Base-by-base conservation (phyloP, 805 yeast genomes). In the Kockiozyma suomiensis region DNA sequence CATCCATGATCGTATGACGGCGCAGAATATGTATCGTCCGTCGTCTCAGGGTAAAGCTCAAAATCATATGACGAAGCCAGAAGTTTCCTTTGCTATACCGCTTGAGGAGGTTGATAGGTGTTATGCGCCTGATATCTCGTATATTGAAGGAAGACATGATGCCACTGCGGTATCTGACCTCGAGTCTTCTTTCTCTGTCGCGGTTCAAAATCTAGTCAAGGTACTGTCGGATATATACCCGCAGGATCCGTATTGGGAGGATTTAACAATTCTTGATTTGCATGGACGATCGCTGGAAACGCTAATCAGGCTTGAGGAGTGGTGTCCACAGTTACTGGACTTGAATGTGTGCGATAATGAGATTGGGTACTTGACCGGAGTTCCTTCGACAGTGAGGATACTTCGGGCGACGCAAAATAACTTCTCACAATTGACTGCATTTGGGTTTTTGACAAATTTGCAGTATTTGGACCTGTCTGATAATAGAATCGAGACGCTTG, bases 321-420 rank as follows among this genome's bases (percentile, higher is more conserved):
- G 79, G 53, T 72, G 81, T 53, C 84, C 84, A 0, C 71, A 71
- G 13, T 67, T 82, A 26, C 64, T 63, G 21, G 71, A 68, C n/a
- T 67, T 79, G 2, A 72, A 79, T 58, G 70, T 80, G 6, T 73
- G 81, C 1, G 56, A 69, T 7, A 82, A 82, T 69, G 64, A 69
- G 15, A 66, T 82, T 23, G 73, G 72, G 33, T 78, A 70, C 62
- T 65, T 81, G 19, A 77, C 77, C n/a, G 85, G 85, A 0, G 64
- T 79, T 13, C 84, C 85, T 0, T 60, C 62, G 23, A 62, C 72
- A 3, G 60, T 78, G 1, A 69, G 79, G 57, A 69, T 70, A 17
- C 68, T 82, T 43, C 70, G 76, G 54, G 69, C 78, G 13, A 67
- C 77, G 3, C 57, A 68, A 35, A 82, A 82, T 66, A 56, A 60